Conservation (phyloP, 2,329 filamentous ascomycete genomes). For the Cytospora piceae region DNA sequence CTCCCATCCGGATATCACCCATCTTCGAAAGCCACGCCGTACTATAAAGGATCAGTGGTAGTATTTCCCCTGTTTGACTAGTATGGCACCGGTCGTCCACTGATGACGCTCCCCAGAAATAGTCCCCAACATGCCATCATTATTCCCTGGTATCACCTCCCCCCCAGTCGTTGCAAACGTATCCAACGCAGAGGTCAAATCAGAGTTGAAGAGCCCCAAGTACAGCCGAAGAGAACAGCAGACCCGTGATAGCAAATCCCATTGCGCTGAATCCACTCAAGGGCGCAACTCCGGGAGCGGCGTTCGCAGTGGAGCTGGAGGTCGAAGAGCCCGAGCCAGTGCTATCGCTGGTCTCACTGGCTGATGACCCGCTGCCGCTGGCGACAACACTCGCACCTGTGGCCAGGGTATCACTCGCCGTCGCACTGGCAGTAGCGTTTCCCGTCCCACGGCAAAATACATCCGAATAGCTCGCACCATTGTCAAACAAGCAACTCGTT, state of each 20-base stretch:
- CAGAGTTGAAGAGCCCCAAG: slow-evolving; percentile 16
- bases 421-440: slow-evolving; percentile 43
- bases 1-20: background rate
- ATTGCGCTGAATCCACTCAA: background rate
- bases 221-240: slow-evolving; percentile 16
- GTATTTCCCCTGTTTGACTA: background rate
- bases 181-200: background rate
- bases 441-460: slow-evolving; percentile 45
- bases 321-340: slow-evolving; percentile 7
- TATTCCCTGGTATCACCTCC: background rate
- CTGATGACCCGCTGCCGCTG: slow-evolving; percentile 12
- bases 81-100: background rate
- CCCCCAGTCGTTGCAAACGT: background rate
- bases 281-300: slow-evolving; percentile 6
- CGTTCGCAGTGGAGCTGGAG: slow-evolving; percentile 6
- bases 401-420: slow-evolving; percentile 31
- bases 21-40: background rate
- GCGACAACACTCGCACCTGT: slow-evolving; percentile 36
- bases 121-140: background rate
- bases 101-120: background rate
- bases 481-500: slow-evolving; percentile 40
- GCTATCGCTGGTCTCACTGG: slow-evolving; percentile 1
- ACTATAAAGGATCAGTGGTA: background rate
- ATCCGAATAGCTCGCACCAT: slow-evolving; percentile 39
- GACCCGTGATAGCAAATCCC: slow-evolving; percentile 11